Percentiles rank a stretch among this genome's conserved stretches.
These are phyloP conservation scores for Epicoccum nigrum DNA, from an alignment of 2,329 filamentous ascomycete species.

Conservation along the genomic window DNA sequence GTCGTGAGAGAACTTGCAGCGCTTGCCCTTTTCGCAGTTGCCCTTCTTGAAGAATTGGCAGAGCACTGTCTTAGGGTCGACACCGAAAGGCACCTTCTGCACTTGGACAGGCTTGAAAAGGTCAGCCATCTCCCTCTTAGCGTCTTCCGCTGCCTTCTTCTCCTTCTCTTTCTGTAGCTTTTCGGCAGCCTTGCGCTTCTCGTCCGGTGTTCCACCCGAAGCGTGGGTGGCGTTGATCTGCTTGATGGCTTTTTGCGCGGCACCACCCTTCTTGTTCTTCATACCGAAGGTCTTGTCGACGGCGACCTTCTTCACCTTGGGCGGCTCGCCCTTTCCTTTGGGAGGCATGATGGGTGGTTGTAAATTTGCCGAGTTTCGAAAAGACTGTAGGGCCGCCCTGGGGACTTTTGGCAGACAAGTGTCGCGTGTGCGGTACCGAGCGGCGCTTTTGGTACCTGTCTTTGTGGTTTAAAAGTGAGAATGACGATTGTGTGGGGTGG, in stretches of 20 bases:
- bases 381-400: constrained; percentile 19
- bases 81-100: constrained; percentile 98
- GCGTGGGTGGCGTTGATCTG: constrained; percentile 74
- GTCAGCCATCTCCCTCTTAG: constrained; percentile 77
- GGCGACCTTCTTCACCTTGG: constrained; percentile 66
- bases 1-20: constrained; percentile 98
- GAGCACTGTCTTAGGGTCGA: constrained; percentile 95
- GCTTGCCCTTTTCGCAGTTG: constrained; percentile 88
- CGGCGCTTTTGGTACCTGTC: constrained; percentile 20
- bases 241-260: constrained; percentile 87
- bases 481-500: constrained; percentile 45
- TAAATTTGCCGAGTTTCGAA: not conserved
- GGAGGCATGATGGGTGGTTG: constrained; percentile 68
- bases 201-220: constrained; percentile 72
- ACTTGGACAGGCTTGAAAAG: constrained; percentile 91
- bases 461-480: constrained; percentile 40
- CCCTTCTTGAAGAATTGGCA: constrained; percentile 98
- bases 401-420: constrained; percentile 7
- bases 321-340: constrained; percentile 60
- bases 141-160: constrained; percentile 87
- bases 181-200: constrained; percentile 77
- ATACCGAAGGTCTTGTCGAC: constrained; percentile 99
- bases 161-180: constrained; percentile 76
- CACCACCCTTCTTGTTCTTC: constrained; percentile 99
- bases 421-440: constrained; percentile 21